Conservation (phyloP, 1,284 basidiomycete species). For the Sanghuangporus baumii region DNA sequence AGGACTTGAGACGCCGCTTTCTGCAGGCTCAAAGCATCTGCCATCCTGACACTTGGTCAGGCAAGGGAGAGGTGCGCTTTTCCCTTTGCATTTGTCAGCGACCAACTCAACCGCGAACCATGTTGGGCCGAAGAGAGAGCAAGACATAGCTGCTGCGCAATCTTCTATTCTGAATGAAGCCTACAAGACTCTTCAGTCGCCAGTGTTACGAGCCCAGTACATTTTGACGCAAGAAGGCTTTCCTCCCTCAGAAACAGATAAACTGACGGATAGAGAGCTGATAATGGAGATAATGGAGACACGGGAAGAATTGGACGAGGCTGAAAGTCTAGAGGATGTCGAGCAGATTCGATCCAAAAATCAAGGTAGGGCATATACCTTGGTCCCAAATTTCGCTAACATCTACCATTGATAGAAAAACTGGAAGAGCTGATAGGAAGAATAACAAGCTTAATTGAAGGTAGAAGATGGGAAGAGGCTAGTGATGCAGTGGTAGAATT, state of each 20-base stretch:
- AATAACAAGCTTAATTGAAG: constrained; percentile 48
- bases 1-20: constrained; percentile 54
- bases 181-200: constrained; percentile 61
- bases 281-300: constrained; percentile 78
- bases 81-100: not conserved
- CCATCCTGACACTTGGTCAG: constrained; percentile 78
- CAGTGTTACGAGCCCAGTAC: constrained; percentile 64
- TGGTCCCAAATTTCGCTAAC: not conserved
- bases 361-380: constrained; percentile 41
- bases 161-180: constrained; percentile 76
- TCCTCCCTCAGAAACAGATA: constrained; percentile 67
- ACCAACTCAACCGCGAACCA: constrained; percentile 6
- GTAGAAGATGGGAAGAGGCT: constrained; percentile 50
- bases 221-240: constrained; percentile 61
- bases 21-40: constrained; percentile 65
- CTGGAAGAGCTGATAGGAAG: constrained; percentile 41
- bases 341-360: constrained; percentile 51
- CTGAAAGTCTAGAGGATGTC: constrained; percentile 45
- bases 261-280: constrained; percentile 66
- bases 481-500: constrained; percentile 64
- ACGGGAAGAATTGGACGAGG: constrained; percentile 75
- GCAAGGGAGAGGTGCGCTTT: constrained; percentile 47
- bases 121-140: constrained; percentile 40
- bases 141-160: constrained; percentile 53
- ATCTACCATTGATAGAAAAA: constrained; percentile 38